A percentile compares a stretch with the other conserved stretches of the same genome.
Conservation (phyloP, 257 asterid species). For the Lycium ferocissimum region DNA sequence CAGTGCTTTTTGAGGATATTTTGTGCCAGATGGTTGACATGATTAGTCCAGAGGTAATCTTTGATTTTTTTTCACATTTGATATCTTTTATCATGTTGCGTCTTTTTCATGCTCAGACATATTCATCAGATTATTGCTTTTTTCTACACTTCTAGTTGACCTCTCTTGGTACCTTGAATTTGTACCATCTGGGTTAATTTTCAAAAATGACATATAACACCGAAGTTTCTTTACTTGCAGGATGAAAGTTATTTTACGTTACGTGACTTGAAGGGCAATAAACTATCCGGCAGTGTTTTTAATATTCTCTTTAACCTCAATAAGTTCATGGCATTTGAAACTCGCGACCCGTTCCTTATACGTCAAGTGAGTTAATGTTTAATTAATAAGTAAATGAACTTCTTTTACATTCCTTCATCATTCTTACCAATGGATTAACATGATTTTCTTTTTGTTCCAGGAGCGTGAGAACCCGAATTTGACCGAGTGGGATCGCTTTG, state of each 20-base stretch:
- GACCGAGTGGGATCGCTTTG: constrained; percentile 99
- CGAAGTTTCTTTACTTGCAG: constrained; percentile 54
- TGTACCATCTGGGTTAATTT: constrained; percentile 12
- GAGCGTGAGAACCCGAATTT: constrained; percentile 97
- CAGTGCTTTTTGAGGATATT: constrained; percentile 98
- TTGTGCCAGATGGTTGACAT: constrained; percentile 98
- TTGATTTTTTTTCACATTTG: background rate
- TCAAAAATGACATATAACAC: constrained; percentile 25
- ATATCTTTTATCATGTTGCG: background rate
- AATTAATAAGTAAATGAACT: background rate
- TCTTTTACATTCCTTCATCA: background rate
- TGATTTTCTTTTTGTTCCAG: constrained; percentile 52
- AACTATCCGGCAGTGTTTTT: constrained; percentile 86
- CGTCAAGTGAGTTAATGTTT: constrained; percentile 73
- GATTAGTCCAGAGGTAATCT: constrained; percentile 84
- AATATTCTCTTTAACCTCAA: constrained; percentile 96
- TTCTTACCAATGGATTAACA: background rate
- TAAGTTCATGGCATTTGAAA: constrained; percentile 99
- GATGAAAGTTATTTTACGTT: constrained; percentile 75
- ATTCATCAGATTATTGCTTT: constrained; percentile 2
- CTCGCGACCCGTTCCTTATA: constrained; percentile 95
- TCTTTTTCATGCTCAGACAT: constrained; percentile 17
- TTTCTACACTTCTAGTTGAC: background rate
- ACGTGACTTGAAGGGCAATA: constrained; percentile 86
- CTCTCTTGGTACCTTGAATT: background rate